phyloP scores from a whole-genome alignment of 805 yeast genomes.

The Scheffersomyces ergatensis region DNA sequence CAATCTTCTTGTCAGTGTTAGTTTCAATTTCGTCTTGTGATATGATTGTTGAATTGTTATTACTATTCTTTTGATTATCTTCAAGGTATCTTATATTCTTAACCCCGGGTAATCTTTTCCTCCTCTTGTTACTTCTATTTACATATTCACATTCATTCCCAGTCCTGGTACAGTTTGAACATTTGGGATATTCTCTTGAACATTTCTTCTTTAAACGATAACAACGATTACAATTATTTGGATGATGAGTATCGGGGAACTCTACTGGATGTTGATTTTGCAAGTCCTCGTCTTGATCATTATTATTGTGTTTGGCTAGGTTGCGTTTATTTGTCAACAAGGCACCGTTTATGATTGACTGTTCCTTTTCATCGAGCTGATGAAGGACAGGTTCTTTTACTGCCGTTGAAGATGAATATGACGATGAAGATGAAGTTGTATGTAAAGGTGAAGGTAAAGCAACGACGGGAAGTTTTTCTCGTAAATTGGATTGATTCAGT shows the following conservation, averaged over 20 bases:
- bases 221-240: constrained; percentile 38
- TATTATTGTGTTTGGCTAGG: neutral
- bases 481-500: constrained; percentile 17
- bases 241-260: constrained; percentile 24
- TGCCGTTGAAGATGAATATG: neutral
- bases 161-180: constrained; percentile 35
- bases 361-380: neutral
- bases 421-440: neutral
- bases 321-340: neutral
- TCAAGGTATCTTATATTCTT: neutral
- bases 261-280: constrained; percentile 4
- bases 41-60: neutral
- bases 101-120: constrained; percentile 8
- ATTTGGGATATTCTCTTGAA: constrained; percentile 34
- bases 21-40: neutral
- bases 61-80: neutral
- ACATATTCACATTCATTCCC: constrained; percentile 37
- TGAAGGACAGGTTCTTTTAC: neutral
- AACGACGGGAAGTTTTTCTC: neutral
- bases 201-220: constrained; percentile 43
- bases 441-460: constrained; percentile 5
- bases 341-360: neutral
- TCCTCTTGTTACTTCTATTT: constrained; percentile 25
- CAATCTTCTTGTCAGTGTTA: neutral
- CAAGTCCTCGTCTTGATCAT: neutral